Percentiles rank a stretch among this genome's conserved stretches.
These are phyloP conservation scores for Austroboletus eburneus DNA, from an alignment of 768 basidiomycete genomes.

Conservation along the genomic window DNA sequence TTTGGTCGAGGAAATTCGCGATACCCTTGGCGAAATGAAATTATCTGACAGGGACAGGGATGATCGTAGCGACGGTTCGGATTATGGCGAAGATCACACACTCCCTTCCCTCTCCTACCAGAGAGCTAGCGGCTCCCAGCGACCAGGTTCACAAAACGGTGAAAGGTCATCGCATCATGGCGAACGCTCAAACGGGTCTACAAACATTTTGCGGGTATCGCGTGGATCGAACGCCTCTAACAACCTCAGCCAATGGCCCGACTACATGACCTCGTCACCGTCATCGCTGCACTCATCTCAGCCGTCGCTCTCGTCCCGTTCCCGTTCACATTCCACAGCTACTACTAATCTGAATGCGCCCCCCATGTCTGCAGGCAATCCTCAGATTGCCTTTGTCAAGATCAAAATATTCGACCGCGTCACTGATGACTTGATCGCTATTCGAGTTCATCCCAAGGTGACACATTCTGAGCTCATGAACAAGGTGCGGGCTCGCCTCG, in stretches of 20 bases:
- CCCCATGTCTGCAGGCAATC: slow-evolving; percentile 71
- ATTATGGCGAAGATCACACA: slow-evolving; percentile 53
- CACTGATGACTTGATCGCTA: slow-evolving; percentile 94
- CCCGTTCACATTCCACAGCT: slow-evolving; percentile 56
- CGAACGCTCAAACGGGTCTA: slow-evolving; percentile 30
- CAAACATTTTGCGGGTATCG: slow-evolving; percentile 25
- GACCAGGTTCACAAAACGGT: slow-evolving; percentile 40
- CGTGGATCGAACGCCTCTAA: slow-evolving; percentile 27
- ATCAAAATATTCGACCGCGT: slow-evolving; percentile 96
- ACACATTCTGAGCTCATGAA: slow-evolving; percentile 82
- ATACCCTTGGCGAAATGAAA: slow-evolving; percentile 45
- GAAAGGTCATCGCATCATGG: slow-evolving; percentile 29
- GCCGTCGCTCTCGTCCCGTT: slow-evolving; percentile 48
- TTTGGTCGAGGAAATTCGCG: slow-evolving; percentile 39
- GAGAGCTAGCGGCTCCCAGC: slow-evolving; percentile 39
- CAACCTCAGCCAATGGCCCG: slow-evolving; percentile 26
- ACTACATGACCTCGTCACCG: slow-evolving; percentile 37
- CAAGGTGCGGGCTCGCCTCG: slow-evolving; percentile 86
- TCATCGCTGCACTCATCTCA: slow-evolving; percentile 50
- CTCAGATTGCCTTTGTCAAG: slow-evolving; percentile 88
- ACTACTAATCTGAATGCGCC: slow-evolving; percentile 54
- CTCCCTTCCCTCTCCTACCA: slow-evolving; percentile 36
- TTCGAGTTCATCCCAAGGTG: slow-evolving; percentile 91
- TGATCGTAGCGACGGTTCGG: slow-evolving; percentile 58
- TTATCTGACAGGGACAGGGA: slow-evolving; percentile 45